Evolutionary conservation across 2,329 filamentous ascomycete genomes (phyloP), one percentile per base, ranked within the genome.

Genomic region (Lachnellula hyalina): DNA sequence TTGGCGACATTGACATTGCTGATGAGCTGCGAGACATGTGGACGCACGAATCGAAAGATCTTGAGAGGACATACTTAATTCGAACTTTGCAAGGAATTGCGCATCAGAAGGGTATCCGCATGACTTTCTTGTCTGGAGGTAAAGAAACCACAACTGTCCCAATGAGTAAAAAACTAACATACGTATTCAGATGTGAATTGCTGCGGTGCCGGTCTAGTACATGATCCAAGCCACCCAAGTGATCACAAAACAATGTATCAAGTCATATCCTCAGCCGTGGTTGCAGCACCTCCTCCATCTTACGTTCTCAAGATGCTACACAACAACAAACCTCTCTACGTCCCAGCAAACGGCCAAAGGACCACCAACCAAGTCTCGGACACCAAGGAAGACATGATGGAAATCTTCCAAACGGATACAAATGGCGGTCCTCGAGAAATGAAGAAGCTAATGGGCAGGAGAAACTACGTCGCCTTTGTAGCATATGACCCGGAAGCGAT

Each of bases 211-310:
- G 94, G 94, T 55, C 81, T 99, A 11, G 85, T 99, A 1, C 94
- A 99, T 72, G 94, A 99, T 72, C 94, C 94, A 0, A 82, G 87
- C 19, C 90, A 94, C 70, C 93, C 93, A 0, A 85, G 84, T 40
- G 91, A 97, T 72, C 91, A 97, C 79, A 99, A 97, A 75, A 96
- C 94, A 28, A 99, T 99, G 93, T 99, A 97, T 75, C 94, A 99
- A 72, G 82, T 99, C 70, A 96, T 97, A 70, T 87, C 92, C 1
- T 92, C 91, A 3, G 86, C 91, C 6, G 90, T 99, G 57, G 93
- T 97, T 52, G 95, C 96, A 47, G 87, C 89, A 0, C 93, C 94
- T 0, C 88, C 90, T 2, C 82, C 87, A 47, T 83, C 81, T 62
- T 96, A 96, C 73, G 86, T 97, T 42, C 80, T 97, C 64, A 95